Percentiles rank a stretch among this genome's conserved stretches.
phyloP scores from a whole-genome alignment of 2,329 filamentous ascomycete species.

The Thermochaetoides dissita region DNA sequence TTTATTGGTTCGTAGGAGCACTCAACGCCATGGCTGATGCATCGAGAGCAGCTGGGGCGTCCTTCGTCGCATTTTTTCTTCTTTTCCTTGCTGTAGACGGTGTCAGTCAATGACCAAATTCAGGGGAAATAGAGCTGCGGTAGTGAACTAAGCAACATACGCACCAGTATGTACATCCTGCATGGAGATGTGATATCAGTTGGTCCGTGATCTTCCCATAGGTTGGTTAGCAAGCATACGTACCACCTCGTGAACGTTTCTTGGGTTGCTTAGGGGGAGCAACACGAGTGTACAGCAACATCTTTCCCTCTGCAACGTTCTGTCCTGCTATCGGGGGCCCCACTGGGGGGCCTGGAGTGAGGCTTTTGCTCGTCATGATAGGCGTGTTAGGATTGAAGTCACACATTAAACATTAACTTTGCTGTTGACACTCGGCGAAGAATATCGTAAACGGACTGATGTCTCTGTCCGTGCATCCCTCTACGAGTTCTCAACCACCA shows the following conservation, averaged over 20 bases:
- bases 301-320: conserved; percentile 14
- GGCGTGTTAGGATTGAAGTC: too few species aligned
- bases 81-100: conserved; percentile 17
- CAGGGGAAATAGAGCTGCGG: conserved; percentile 1
- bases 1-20: conserved; percentile 37
- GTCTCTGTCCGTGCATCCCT: too few species aligned
- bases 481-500: too few species aligned
- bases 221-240: conserved; percentile 18
- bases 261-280: conserved; percentile 46
- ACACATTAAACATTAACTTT: too few species aligned
- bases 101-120: background rate
- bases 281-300: conserved; percentile 45
- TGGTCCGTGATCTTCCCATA: background rate
- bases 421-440: too few species aligned
- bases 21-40: conserved; percentile 32
- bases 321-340: background rate
- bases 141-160: conserved; percentile 13
- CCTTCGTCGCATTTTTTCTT: conserved; percentile 46
- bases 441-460: too few species aligned
- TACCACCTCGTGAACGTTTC: conserved; percentile 44
- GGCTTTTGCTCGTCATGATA: too few species aligned
- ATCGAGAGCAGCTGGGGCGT: conserved; percentile 36
- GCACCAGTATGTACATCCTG: conserved; percentile 40
- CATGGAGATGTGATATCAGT: conserved; percentile 2
- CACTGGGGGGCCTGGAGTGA: too few species aligned